Base-by-base conservation (phyloP, 202 grass and related monocot species). In the Panicum hallii region DNA sequence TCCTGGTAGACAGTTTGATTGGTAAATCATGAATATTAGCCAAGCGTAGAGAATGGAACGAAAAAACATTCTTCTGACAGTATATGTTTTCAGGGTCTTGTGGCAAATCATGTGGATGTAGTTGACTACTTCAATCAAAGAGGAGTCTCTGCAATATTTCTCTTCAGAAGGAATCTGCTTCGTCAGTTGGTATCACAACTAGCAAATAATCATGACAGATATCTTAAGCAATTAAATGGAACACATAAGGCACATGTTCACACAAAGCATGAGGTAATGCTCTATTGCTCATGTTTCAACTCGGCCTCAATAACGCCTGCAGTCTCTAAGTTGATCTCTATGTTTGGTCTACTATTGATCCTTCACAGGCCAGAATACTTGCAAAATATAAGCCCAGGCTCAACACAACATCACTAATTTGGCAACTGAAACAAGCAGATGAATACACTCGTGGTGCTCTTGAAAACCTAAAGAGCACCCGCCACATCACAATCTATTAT, bases 181-280 rank as follows among this genome's bases (percentile, higher is more conserved):
- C 90, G 90, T 32, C 95, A 89, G 57, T 86, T 97, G 83, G 92
- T 95, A 69, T 97, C 92, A 0, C 87, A 88, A 78, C 80, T 97
- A 61, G 87, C 95, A 6, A 97, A 97, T 81, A 89, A 97, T 83
- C 88, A 94, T 83, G 92, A 97, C 63, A 94, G 95, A 82, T 70
- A 82, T 63, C 80, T 85, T 15, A 97, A 91, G 88, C 95, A 97
- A 62, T 50, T 97, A 87, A 97, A 97, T 49, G 95, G 95, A 69
- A 95, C 83, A 45, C 95, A 97, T 75, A 94, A 91, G 80, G 92
- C 95, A 53, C 95, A 97, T 87, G 95, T 97, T 44, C 95, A 97
- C 68, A 88, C 95, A 23, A 78, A 70, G 32, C 45, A 81, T 77
- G 95, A 97, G 92, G 95, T 93, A 55, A 15, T 72, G 17, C 74